Conservation (phyloP, 2,329 filamentous ascomycete species). For the Pyrenophora tritici-repentis region DNA sequence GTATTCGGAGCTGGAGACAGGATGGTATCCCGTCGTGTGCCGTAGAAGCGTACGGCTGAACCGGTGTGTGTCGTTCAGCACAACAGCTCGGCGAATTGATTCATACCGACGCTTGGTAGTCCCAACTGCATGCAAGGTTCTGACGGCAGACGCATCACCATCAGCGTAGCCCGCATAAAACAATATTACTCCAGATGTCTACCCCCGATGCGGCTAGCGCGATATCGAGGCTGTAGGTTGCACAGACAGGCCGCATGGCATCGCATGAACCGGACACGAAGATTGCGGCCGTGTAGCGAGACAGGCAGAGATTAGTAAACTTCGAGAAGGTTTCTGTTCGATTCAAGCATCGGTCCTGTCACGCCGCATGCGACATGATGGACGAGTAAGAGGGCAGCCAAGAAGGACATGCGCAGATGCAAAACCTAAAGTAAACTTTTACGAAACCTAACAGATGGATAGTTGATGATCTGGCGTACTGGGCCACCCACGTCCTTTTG, state of each 20-base stretch:
- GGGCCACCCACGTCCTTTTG: conserved; percentile 17
- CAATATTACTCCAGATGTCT: conserved; percentile 29
- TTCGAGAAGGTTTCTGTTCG: conserved; percentile 9
- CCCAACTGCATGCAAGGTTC: conserved; percentile 31
- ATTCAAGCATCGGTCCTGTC: conserved; percentile 1
- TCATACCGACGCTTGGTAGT: conserved; percentile 23
- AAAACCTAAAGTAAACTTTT: conserved; percentile 1
- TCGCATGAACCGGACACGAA: conserved; percentile 31
- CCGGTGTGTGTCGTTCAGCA: conserved; percentile 25
- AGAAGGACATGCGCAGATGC: not conserved
- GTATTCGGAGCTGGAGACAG: conserved; percentile 28
- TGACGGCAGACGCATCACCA: conserved; percentile 39
- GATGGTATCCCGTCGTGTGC: conserved; percentile 24
- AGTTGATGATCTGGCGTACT: conserved; percentile 13
- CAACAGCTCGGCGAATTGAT: conserved; percentile 38
- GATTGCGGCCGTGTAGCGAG: conserved; percentile 9
- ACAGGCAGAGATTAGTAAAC: conserved; percentile 2
- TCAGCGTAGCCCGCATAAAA: conserved; percentile 32
- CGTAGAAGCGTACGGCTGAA: conserved; percentile 25
- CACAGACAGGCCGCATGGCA: conserved; percentile 17
- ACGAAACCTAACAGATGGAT: not conserved
- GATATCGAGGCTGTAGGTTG: conserved; percentile 16
- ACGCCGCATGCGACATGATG: conserved; percentile 4
- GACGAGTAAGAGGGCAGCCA: not conserved
- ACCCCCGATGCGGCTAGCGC: conserved; percentile 16